phyloP scores from a whole-genome alignment of 2,329 filamentous ascomycete species.

The Penicillium sp. region DNA sequence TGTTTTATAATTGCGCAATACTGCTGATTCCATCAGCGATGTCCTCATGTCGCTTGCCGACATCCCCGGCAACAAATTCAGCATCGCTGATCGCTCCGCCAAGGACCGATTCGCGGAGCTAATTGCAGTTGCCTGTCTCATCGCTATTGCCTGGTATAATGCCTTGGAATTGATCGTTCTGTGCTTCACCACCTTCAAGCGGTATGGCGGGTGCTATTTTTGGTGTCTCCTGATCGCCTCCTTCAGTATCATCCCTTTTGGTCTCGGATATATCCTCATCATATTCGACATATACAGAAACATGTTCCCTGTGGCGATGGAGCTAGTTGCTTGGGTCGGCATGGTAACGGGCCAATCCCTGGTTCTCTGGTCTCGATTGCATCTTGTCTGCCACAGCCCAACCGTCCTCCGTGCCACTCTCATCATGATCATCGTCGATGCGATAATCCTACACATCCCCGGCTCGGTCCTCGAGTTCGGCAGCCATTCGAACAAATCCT shows the following conservation, averaged over 20 bases:
- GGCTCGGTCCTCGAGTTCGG: conserved; percentile 44
- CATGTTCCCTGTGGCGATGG: conserved; percentile 40
- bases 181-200: conserved; percentile 48
- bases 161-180: conserved; percentile 48
- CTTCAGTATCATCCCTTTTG: conserved; percentile 44
- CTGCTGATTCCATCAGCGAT: conserved; percentile 7
- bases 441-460: conserved; percentile 43
- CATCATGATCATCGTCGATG: conserved; percentile 46
- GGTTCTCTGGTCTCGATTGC: conserved; percentile 50
- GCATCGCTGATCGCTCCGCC: conserved; percentile 12
- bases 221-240: conserved; percentile 47
- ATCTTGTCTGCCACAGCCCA: conserved; percentile 43
- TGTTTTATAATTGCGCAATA: background rate
- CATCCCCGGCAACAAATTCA: conserved; percentile 13
- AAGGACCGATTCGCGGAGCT: conserved; percentile 9
- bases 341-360: conserved; percentile 51
- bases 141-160: conserved; percentile 49
- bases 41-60: conserved; percentile 21
- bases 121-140: conserved; percentile 28
- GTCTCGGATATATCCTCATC: conserved; percentile 48
- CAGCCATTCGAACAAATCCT: conserved; percentile 28
- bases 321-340: conserved; percentile 45
- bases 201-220: conserved; percentile 49
- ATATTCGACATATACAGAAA: conserved; percentile 39
- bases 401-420: conserved; percentile 39